These are phyloP conservation scores for Zygosaccharomyces lentus DNA, from an alignment of 805 yeast species.

Conservation along the genomic window DNA sequence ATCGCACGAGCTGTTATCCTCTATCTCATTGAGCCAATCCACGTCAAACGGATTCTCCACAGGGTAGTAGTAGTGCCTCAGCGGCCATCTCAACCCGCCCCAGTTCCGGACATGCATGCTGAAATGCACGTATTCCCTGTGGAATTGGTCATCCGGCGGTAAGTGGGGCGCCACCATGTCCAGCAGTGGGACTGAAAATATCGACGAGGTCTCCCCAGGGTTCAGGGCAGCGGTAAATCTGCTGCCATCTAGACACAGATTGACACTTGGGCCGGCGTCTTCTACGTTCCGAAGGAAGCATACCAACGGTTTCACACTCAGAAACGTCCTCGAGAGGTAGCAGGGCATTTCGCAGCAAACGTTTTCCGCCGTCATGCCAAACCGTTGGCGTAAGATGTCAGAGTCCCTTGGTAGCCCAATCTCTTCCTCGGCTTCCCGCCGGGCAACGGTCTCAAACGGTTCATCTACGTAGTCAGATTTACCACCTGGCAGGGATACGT, in stretches of 20 bases:
- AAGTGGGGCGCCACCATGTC: conserved; percentile 45
- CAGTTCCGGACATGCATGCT: conserved; percentile 44
- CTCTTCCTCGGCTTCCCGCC: conserved; percentile 85
- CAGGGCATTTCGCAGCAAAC: conserved; percentile 61
- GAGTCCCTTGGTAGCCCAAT: conserved; percentile 64
- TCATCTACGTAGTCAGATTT: conserved; percentile 71
- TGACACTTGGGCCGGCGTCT: conserved; percentile 24
- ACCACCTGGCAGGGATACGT: conserved; percentile 92
- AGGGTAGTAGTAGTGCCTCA: conserved; percentile 60
- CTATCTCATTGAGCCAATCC: conserved; percentile 57
- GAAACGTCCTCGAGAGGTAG: conserved; percentile 73
- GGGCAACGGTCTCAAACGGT: conserved; percentile 64
- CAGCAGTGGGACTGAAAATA: conserved; percentile 64
- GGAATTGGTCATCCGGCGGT: conserved; percentile 5
- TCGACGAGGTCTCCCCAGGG: conserved; percentile 72
- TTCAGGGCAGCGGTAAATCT: conserved; percentile 46
- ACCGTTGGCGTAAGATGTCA: conserved; percentile 38
- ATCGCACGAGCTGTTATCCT: conserved; percentile 55
- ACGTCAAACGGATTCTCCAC: conserved; percentile 51
- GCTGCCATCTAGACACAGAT: conserved; percentile 32
- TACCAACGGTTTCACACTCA: conserved; percentile 78
- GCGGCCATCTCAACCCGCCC: conserved; percentile 70
- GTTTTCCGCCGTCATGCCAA: conserved; percentile 57
- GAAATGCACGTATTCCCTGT: conserved; percentile 34
- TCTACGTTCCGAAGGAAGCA: conserved; percentile 48